Conservation (phyloP, 257 asterid species). For the Solanum piurae region DNA sequence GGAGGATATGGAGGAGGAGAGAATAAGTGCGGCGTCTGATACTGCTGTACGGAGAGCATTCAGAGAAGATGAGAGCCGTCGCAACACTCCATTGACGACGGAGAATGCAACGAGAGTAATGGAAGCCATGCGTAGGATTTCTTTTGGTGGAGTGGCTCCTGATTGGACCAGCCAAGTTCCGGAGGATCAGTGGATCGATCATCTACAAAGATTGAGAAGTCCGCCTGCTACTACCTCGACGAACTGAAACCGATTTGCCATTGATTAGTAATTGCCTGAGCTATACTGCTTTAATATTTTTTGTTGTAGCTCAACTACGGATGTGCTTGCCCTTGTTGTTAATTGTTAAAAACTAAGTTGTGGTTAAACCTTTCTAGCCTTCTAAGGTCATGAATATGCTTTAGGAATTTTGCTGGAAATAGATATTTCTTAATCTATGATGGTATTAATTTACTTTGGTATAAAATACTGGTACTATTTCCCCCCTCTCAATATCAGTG, state of each 20-base stretch:
- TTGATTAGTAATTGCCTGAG: background rate
- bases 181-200: conserved; percentile 64
- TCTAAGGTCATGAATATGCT: background rate
- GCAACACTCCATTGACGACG: conserved; percentile 57
- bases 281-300: background rate
- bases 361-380: background rate
- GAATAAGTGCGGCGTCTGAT: conserved; percentile 28
- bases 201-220: conserved; percentile 28
- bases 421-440: background rate
- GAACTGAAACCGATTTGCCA: background rate
- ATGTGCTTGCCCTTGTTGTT: background rate
- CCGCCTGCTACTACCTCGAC: conserved; percentile 19
- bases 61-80: conserved; percentile 72
- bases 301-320: background rate
- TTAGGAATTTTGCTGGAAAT: background rate
- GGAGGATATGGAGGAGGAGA: background rate
- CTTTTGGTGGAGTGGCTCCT: conserved; percentile 56
- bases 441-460: background rate
- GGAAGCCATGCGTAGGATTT: conserved; percentile 72
- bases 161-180: conserved; percentile 63
- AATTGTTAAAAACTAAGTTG: background rate
- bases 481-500: background rate
- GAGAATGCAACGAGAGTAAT: conserved; percentile 62
- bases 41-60: conserved; percentile 51
- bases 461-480: background rate